Evolutionary conservation across 148 eudicot genomes (phyloP), one percentile per base, ranked within the genome.

Genomic region (Salicornia ramosissima): DNA sequence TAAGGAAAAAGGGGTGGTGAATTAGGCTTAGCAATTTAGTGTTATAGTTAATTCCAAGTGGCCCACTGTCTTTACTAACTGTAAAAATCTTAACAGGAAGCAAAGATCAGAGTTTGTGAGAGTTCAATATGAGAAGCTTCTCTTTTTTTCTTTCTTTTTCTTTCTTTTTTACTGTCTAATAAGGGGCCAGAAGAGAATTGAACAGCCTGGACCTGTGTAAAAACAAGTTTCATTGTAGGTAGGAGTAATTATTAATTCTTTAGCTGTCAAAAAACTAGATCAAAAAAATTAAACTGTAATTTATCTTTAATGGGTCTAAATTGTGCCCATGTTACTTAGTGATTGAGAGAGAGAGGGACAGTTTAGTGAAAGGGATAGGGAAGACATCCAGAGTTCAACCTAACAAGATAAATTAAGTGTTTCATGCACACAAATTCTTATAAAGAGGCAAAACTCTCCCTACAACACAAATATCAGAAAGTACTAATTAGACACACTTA

Each of bases 151-250:
- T 30, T 34, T n/a, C 8, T 26, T n/a, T n/a, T n/a, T n/a, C 40
- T 36, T 36, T 36, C 4, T 6, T 64, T 46, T 71, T 34, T 50
- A 58, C 51, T 30, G 46, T n/a, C 8, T 26, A 57, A 65, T 11
- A 45, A 69, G 22, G 30, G 34, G 31, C 30, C 25, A 60, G n/a
- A 29, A 60, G 53, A 63, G 15, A 51, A 2, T 18, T 21, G 28
- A 61, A 68, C 76, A 67, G 76, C 69, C 72, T 72, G 76, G 80
- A 77, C 14, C 53, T 43, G 57, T 58, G 26, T 43, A 72, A 12
- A 59, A 61, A 13, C 14, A 36, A 47, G 65, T 24, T 47, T 21
- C 46, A 55, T 46, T 40, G 61, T 65, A 46, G 69, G 71, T 73
- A 45, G 77, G 66, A 33, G 58, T 24, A 24, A 56, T 50, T 26